Evolutionary conservation across 176 grass and related monocot species (phyloP).

Genomic region (Urochloa ruziziensis): DNA sequence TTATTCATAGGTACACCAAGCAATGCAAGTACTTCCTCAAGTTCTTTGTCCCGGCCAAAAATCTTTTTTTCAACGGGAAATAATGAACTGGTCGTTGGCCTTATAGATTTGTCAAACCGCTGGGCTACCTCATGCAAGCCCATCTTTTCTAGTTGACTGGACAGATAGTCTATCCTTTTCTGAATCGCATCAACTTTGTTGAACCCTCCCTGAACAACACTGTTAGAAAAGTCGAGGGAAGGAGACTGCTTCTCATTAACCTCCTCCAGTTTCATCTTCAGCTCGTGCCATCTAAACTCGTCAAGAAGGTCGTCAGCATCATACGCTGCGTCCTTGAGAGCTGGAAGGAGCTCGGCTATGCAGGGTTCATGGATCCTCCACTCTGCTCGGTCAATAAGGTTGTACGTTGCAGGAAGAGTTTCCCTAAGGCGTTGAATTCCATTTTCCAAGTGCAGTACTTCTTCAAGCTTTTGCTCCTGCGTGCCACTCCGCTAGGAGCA

Average conservation of each 20-base stretch:
- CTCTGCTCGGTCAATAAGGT: too few relatives aligned
- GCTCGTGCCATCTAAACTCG: background rate
- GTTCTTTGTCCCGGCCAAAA: background rate
- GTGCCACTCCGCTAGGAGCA: too few relatives aligned
- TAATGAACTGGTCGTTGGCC: background rate
- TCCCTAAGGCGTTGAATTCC: too few relatives aligned
- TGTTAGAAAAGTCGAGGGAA: background rate
- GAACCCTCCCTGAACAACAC: background rate
- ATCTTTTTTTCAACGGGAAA: background rate
- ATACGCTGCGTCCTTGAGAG: background rate
- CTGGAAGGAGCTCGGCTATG: too few relatives aligned
- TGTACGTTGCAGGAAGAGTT: too few relatives aligned
- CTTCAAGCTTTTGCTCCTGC: too few relatives aligned
- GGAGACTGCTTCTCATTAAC: background rate
- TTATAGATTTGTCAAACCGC: background rate
- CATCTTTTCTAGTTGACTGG: background rate
- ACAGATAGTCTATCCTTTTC: background rate
- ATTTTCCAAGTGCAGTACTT: too few relatives aligned
- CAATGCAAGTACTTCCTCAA: background rate
- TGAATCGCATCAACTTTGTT: background rate
- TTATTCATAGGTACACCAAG: background rate
- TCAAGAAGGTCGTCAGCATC: background rate
- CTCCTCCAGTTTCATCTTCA: background rate
- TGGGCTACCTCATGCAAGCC: background rate
- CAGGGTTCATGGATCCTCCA: too few relatives aligned